Evolutionary conservation across 208 protist genomes (phyloP), one percentile per base, ranked within the genome.

Genomic region (Angomonas deanei): DNA sequence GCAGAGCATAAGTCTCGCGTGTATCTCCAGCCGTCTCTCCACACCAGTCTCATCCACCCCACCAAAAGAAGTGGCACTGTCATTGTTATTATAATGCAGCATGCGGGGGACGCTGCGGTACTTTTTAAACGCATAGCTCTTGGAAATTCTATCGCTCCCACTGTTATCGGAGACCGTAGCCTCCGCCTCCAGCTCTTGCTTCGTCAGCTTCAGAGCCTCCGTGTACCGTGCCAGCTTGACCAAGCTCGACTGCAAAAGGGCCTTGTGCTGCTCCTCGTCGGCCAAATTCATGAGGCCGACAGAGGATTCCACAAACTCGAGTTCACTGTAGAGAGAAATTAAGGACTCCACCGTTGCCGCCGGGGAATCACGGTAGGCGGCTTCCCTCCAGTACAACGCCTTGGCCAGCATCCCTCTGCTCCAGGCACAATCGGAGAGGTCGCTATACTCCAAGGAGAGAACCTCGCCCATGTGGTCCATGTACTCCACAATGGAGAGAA

Each of bases 381-480:
- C 77, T 61, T 95, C 89, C 26, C 84, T 73, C 86, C 89, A 95
- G 70, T 88, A 93, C 23, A 95, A 76, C 27, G 89, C 83, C 68
- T 92, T 92, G 34, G 86, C 89, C 10, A 93, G 71, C 84, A 93
- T 91, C n/a, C 86, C 89, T 1, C 84, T 75, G n/a, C 76, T 75
- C 84, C 82, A 93, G 28, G 89, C 89, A 27, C 84, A 91, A 49
- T 90, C 82, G 53, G 76, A 89, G 5, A 95, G 63, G 59, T 85
- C 75, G 26, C 60, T 76, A 46, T 77, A 78, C 4, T 77, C 73
- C 39, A 95, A 72, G 23, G 80, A 76, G 11, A 95, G 72, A 17
- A 77, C 68, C 49, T 87, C 77, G 2, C 86, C 89, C 24, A 85
- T 76, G 66, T 87, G 82, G 49, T 95, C 84, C 89, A 95, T 95